Evolutionary conservation across 1,284 basidiomycete genomes (phyloP).

Genomic region (Crucibulum cyathiforme): DNA sequence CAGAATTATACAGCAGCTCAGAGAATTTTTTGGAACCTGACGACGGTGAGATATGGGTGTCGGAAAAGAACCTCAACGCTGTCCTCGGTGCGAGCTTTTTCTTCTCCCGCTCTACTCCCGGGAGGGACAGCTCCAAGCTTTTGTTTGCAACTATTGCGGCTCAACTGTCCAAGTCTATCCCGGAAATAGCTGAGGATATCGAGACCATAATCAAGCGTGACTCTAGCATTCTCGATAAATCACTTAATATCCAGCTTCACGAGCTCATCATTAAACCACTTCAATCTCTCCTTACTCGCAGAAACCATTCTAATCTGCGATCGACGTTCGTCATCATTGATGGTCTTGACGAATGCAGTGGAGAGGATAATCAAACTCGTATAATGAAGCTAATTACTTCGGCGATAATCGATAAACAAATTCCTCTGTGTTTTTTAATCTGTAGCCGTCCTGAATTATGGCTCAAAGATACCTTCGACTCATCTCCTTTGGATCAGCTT

Average conservation of each 20-base stretch:
- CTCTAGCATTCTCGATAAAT: not conserved
- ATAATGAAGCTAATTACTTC: constrained; percentile 2
- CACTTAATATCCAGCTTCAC: not conserved
- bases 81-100: constrained; percentile 22
- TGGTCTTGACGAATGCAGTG: constrained; percentile 16
- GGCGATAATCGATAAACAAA: not conserved
- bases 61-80: not conserved
- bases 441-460: constrained; percentile 10
- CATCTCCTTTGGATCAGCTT: not conserved
- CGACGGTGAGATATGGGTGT: no score
- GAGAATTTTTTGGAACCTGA: no score
- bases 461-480: constrained; percentile 7
- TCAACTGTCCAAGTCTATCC: constrained; percentile 6
- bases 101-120: constrained; percentile 10
- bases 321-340: constrained; percentile 12
- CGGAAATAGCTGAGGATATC: not conserved
- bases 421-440: constrained; percentile 11
- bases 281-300: not conserved
- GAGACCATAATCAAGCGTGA: not conserved
- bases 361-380: not conserved
- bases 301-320: not conserved
- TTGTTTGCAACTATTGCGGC: constrained; percentile 12
- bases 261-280: constrained; percentile 4
- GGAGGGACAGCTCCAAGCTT: not conserved
- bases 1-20: constrained; percentile 6